phyloP scores from a whole-genome alignment of 2,329 filamentous ascomycete genomes.

The Pseudocercospora musae region DNA sequence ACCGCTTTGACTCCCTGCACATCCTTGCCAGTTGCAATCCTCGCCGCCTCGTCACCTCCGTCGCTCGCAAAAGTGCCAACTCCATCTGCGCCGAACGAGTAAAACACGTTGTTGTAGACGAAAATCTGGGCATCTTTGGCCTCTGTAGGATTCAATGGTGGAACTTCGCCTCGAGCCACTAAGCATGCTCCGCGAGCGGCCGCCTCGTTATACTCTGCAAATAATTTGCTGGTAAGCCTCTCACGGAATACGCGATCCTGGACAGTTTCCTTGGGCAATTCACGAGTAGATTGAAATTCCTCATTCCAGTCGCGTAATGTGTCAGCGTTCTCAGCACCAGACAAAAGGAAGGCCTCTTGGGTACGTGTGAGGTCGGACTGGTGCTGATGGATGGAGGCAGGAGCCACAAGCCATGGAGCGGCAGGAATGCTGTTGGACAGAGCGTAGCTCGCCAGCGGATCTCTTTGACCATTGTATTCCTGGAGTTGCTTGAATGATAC shows the following conservation, averaged over 20 bases:
- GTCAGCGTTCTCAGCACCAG: slow-evolving; percentile 89
- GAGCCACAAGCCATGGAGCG: slow-evolving; percentile 84
- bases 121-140: slow-evolving; percentile 92
- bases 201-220: slow-evolving; percentile 96
- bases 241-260: slow-evolving; percentile 96
- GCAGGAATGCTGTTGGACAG: slow-evolving; percentile 92
- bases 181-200: slow-evolving; percentile 87
- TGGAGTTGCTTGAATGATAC: slow-evolving; percentile 73
- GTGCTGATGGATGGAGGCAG: slow-evolving; percentile 63
- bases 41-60: slow-evolving; percentile 92
- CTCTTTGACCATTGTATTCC: slow-evolving; percentile 78
- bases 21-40: slow-evolving; percentile 94
- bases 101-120: slow-evolving; percentile 99
- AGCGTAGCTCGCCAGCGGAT: slow-evolving; percentile 89
- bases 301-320: slow-evolving; percentile 98
- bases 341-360: slow-evolving; percentile 87
- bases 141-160: slow-evolving; percentile 92
- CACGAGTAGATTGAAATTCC: slow-evolving; percentile 94
- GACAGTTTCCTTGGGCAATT: slow-evolving; percentile 87
- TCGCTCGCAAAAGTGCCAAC: slow-evolving; percentile 96
- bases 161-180: slow-evolving; percentile 87
- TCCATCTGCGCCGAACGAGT: slow-evolving; percentile 95
- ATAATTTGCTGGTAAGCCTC: slow-evolving; percentile 88
- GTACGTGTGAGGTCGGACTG: slow-evolving; percentile 80
- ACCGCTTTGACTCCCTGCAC: slow-evolving; percentile 90